Conservation (phyloP, 371 early-diverging fungal genomes). For the Hamiltosporidium tvaerminnensis region DNA sequence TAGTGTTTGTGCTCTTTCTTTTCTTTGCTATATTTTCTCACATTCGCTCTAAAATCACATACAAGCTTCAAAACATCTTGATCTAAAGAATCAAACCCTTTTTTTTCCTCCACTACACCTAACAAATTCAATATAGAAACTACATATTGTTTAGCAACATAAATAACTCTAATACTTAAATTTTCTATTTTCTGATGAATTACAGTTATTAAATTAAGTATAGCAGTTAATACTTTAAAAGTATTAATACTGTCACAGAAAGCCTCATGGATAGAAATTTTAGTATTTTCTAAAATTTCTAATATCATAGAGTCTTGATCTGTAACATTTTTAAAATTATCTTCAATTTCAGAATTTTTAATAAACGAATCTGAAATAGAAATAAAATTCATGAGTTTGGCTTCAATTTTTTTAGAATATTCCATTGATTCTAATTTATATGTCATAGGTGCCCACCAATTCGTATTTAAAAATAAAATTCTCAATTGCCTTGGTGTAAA, state of each 20-base stretch:
- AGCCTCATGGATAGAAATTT: conserved; percentile 20
- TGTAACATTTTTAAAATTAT: neutral
- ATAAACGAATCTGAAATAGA: conserved; percentile 59
- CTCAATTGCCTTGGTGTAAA: conserved; percentile 73
- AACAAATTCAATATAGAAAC: conserved; percentile 29
- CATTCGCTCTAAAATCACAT: conserved; percentile 31
- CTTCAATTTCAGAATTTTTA: conserved; percentile 15
- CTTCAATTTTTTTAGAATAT: conserved; percentile 67
- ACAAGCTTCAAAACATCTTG: conserved; percentile 23
- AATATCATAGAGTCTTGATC: conserved; percentile 12
- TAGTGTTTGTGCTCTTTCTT: conserved; percentile 16
- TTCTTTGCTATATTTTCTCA: conserved; percentile 35
- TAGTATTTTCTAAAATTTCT: conserved; percentile 2
- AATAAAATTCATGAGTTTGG: conserved; percentile 57
- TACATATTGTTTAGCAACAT: conserved; percentile 17
- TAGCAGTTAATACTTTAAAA: conserved; percentile 11
- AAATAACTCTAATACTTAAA: conserved; percentile 6
- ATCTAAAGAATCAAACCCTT: conserved; percentile 2
- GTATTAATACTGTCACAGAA: conserved; percentile 42
- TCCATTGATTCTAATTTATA: conserved; percentile 65
- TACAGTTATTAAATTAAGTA: conserved; percentile 31
- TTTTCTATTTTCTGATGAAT: conserved; percentile 13
- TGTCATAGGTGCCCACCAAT: conserved; percentile 74
- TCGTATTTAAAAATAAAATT: conserved; percentile 72
- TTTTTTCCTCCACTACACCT: conserved; percentile 15